Evolutionary conservation across 2,329 filamentous ascomycete species (phyloP).

Genomic region (Cordyceps cateniannulata): DNA sequence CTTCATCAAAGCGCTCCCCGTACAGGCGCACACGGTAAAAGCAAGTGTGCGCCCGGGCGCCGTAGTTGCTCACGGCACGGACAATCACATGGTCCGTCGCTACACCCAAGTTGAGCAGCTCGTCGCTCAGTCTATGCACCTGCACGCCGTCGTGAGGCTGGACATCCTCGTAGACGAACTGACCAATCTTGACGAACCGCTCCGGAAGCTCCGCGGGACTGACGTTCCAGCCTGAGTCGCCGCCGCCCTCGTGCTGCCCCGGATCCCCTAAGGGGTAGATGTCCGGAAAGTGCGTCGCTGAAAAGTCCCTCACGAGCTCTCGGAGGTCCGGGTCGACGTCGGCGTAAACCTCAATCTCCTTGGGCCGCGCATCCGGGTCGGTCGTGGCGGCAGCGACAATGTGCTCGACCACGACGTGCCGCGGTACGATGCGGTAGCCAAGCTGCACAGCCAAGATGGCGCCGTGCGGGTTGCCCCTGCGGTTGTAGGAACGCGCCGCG

Average conservation of each 20-base stretch:
- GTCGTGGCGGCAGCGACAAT: conserved; percentile 56
- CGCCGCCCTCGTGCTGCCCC: not conserved
- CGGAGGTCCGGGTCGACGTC: conserved; percentile 41
- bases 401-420: conserved; percentile 67
- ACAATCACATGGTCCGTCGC: conserved; percentile 48
- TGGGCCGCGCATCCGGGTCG: conserved; percentile 56
- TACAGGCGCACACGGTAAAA: conserved; percentile 59
- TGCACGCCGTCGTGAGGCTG: conserved; percentile 40
- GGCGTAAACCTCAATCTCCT: conserved; percentile 64
- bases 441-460: conserved; percentile 61
- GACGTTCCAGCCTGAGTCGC: conserved; percentile 25
- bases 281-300: conserved; percentile 34
- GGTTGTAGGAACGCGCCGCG: conserved; percentile 40
- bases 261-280: conserved; percentile 13
- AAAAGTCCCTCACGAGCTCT: conserved; percentile 36
- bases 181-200: conserved; percentile 50
- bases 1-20: conserved; percentile 28
- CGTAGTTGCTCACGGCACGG: conserved; percentile 52
- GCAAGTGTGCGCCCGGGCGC: conserved; percentile 53
- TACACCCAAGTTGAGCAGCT: conserved; percentile 41
- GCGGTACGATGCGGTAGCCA: conserved; percentile 52
- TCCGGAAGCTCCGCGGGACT: conserved; percentile 21
- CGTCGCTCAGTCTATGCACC: conserved; percentile 45
- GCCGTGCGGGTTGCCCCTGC: conserved; percentile 40
- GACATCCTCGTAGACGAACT: conserved; percentile 46